Conservation (phyloP, 2,329 filamentous ascomycete species). For the Bipolaris oryzae region DNA sequence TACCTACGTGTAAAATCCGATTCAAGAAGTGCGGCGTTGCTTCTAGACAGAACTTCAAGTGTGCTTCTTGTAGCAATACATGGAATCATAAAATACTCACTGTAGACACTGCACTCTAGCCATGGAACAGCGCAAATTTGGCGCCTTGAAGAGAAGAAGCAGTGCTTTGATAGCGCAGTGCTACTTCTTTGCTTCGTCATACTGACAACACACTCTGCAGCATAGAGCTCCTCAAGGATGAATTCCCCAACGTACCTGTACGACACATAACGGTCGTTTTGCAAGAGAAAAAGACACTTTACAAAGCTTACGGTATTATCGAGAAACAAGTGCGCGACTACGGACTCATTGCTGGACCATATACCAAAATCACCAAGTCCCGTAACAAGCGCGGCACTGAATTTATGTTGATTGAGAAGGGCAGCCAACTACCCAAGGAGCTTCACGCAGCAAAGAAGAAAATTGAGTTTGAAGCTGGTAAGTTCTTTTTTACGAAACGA, state of each 20-base stretch:
- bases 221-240: slow-evolving; percentile 49
- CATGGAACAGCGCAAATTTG: slow-evolving; percentile 3
- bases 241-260: slow-evolving; percentile 49
- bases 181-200: background rate
- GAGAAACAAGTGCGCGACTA: slow-evolving; percentile 37
- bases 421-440: slow-evolving; percentile 40
- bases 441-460: slow-evolving; percentile 40
- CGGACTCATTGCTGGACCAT: slow-evolving; percentile 17
- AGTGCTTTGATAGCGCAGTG: background rate
- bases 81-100: slow-evolving; percentile 7
- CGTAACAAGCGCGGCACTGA: slow-evolving; percentile 29
- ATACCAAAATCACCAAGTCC: slow-evolving; percentile 27
- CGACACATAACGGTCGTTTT: slow-evolving; percentile 45
- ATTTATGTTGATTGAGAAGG: slow-evolving; percentile 25
- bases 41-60: slow-evolving; percentile 11
- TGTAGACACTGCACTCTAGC: background rate
- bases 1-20: background rate
- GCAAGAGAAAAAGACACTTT: slow-evolving; percentile 43
- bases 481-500: background rate
- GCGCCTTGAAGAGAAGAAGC: background rate
- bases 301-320: slow-evolving; percentile 46
- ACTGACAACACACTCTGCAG: slow-evolving; percentile 26
- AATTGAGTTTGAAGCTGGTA: slow-evolving; percentile 26
- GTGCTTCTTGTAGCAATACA: background rate
- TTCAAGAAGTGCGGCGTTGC: background rate